phyloP scores from a whole-genome alignment of 2,329 filamentous ascomycete genomes.

The Leptosphaerulina australis region DNA sequence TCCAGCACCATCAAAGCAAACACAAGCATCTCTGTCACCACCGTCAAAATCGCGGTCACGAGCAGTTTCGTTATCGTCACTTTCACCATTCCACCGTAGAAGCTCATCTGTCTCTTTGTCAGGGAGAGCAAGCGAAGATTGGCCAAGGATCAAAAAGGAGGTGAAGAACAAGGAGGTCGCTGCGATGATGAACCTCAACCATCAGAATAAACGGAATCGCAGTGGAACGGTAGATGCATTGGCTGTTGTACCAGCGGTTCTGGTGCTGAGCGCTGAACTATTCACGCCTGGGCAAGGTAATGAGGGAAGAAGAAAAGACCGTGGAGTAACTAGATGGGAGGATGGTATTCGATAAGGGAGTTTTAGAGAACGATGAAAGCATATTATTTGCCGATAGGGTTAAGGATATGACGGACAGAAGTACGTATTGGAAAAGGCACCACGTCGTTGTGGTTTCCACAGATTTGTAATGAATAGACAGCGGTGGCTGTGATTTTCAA shows the following conservation, averaged over 20 bases:
- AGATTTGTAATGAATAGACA: too few relatives aligned
- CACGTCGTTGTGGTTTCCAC: too few relatives aligned
- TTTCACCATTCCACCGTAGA: slow-evolving; percentile 32
- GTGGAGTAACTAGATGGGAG: slow-evolving; percentile 33
- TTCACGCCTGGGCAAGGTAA: slow-evolving; percentile 39
- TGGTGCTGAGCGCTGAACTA: slow-evolving; percentile 44
- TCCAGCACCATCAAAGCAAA: slow-evolving; percentile 16
- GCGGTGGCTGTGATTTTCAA: too few relatives aligned
- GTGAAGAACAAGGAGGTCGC: slow-evolving; percentile 31
- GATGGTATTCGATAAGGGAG: slow-evolving; percentile 33
- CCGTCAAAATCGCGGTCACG: slow-evolving; percentile 23
- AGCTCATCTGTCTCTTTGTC: slow-evolving; percentile 20
- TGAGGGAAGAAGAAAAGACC: slow-evolving; percentile 20
- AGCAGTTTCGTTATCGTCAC: slow-evolving; percentile 32
- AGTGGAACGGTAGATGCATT: slow-evolving; percentile 42
- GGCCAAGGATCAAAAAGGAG: slow-evolving; percentile 32
- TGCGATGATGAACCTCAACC: slow-evolving; percentile 34
- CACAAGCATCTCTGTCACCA: slow-evolving; percentile 10
- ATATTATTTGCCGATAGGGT: too few relatives aligned
- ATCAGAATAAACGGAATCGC: slow-evolving; percentile 27
- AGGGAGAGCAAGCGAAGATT: slow-evolving; percentile 9
- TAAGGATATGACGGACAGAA: too few relatives aligned
- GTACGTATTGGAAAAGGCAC: too few relatives aligned
- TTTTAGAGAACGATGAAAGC: not conserved
- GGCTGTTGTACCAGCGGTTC: slow-evolving; percentile 43